Evolutionary conservation across 768 basidiomycete species (phyloP).

Genomic region (Lactifluus rugatus): DNA sequence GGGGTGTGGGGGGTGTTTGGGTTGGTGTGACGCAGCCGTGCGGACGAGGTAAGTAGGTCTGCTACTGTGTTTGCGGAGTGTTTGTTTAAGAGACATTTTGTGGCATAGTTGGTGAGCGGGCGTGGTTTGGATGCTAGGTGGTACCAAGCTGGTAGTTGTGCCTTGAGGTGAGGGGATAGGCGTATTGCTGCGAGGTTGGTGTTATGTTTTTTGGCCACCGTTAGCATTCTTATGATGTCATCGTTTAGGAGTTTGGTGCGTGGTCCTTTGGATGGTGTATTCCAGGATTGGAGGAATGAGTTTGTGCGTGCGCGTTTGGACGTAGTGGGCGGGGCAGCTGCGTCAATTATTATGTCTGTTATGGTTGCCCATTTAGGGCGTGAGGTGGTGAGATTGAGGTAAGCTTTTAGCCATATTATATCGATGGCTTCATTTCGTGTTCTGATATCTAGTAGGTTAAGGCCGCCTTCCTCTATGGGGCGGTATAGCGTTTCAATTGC

Average conservation of each 20-base stretch:
- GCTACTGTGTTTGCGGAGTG: too few species aligned
- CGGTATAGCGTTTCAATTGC: background rate
- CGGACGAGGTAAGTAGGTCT: too few species aligned
- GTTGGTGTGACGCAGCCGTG: too few species aligned
- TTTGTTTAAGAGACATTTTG: too few species aligned
- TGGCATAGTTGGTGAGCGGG: too few species aligned
- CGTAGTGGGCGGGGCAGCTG: background rate
- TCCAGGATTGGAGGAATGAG: slow-evolving; percentile 14
- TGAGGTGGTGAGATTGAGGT: background rate
- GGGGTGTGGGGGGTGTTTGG: too few species aligned
- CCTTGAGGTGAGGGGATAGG: background rate
- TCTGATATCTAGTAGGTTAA: slow-evolving; percentile 10
- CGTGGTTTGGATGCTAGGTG: background rate
- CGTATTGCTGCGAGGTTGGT: background rate
- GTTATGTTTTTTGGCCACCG: background rate
- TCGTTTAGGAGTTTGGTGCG: background rate
- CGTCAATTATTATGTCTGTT: background rate
- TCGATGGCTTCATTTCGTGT: slow-evolving; percentile 13
- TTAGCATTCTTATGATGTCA: slow-evolving; percentile 2
- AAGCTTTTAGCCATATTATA: slow-evolving; percentile 11
- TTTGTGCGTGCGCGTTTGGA: background rate
- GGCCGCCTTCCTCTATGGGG: background rate
- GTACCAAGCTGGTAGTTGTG: slow-evolving; percentile 15
- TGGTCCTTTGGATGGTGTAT: background rate
- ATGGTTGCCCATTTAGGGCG: slow-evolving; percentile 17